Percentiles rank a stretch among this genome's conserved stretches.
These are phyloP conservation scores for Paspalum vaginatum DNA, from an alignment of 176 grass and related monocot species.

Conservation along the genomic window DNA sequence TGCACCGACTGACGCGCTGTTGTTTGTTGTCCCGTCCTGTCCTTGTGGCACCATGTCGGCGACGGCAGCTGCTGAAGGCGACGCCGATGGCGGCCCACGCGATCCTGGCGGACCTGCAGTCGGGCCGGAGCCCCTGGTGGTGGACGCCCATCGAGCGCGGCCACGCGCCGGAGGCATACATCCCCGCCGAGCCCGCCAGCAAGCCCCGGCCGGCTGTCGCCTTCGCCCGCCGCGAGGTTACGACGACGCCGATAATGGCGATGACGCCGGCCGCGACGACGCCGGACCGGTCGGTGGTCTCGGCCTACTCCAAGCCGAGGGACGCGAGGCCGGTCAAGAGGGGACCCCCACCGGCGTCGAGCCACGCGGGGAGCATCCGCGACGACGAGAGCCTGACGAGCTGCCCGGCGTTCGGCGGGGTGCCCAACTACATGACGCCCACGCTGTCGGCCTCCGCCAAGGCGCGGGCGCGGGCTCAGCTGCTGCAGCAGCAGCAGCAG, in stretches of 20 bases:
- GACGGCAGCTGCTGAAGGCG: constrained; percentile 60
- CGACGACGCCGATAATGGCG: constrained; percentile 27
- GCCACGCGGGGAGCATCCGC: constrained; percentile 34
- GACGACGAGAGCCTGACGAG: constrained; percentile 96
- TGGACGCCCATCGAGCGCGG: constrained; percentile 68
- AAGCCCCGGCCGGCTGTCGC: neutral
- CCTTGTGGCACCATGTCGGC: neutral
- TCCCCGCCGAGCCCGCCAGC: neutral
- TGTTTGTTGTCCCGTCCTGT: neutral
- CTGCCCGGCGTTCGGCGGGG: constrained; percentile 63
- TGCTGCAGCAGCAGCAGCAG: constrained; percentile 35
- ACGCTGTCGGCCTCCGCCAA: constrained; percentile 85
- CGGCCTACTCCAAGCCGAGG: constrained; percentile 43
- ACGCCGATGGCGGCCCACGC: constrained; percentile 69
- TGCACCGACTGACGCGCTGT: neutral
- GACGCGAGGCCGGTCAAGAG: constrained; percentile 9
- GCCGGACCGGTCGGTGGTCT: constrained; percentile 48
- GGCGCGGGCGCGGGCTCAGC: constrained; percentile 51
- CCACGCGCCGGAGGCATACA: constrained; percentile 27
- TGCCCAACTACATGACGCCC: constrained; percentile 96
- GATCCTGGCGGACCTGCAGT: constrained; percentile 70
- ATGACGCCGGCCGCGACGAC: constrained; percentile 45
- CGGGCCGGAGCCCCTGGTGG: constrained; percentile 70
- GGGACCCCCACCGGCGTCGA: constrained; percentile 1
- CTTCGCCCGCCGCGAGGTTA: neutral